Evolutionary conservation across 257 asterid genomes (phyloP).

Genomic region (Thymus mandschuricus): DNA sequence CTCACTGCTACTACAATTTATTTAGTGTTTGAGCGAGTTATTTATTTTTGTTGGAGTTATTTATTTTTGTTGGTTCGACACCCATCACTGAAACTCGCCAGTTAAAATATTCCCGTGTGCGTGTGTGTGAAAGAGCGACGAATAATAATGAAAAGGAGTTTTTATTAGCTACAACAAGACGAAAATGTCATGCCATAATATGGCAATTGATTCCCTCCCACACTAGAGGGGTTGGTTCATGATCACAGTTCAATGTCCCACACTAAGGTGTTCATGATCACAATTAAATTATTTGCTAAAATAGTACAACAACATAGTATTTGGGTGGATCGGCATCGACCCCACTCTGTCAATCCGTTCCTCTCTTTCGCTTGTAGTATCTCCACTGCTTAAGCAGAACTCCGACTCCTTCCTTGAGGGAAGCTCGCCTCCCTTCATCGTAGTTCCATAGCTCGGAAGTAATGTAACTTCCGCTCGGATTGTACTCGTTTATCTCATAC

Average conservation of each 20-base stretch:
- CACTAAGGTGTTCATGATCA: slow-evolving; percentile 31
- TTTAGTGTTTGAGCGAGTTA: too few relatives aligned
- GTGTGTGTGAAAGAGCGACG: not conserved
- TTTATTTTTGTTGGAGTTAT: too few relatives aligned
- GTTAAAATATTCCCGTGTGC: too few relatives aligned
- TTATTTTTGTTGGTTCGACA: too few relatives aligned
- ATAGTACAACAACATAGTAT: slow-evolving; percentile 15
- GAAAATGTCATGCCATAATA: not conserved
- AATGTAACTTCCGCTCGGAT: slow-evolving; percentile 69
- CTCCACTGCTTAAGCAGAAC: slow-evolving; percentile 58
- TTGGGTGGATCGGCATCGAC: not conserved
- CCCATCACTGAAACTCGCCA: too few relatives aligned
- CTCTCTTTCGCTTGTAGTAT: slow-evolving; percentile 29
- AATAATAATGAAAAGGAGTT: slow-evolving; percentile 9
- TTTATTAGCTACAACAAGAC: slow-evolving; percentile 1
- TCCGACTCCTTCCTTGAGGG: slow-evolving; percentile 61
- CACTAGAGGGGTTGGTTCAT: too few relatives aligned
- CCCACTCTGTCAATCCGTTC: slow-evolving; percentile 21
- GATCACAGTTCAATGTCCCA: not conserved
- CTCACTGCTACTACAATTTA: too few relatives aligned
- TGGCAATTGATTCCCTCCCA: slow-evolving; percentile 11
- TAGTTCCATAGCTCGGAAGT: slow-evolving; percentile 80
- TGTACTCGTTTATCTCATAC: slow-evolving; percentile 67
- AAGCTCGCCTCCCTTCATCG: slow-evolving; percentile 57
- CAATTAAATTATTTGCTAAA: slow-evolving; percentile 26